Evolutionary conservation across 352 stramenopile genomes (phyloP).

Genomic region (Globisporangium okanoganense): DNA sequence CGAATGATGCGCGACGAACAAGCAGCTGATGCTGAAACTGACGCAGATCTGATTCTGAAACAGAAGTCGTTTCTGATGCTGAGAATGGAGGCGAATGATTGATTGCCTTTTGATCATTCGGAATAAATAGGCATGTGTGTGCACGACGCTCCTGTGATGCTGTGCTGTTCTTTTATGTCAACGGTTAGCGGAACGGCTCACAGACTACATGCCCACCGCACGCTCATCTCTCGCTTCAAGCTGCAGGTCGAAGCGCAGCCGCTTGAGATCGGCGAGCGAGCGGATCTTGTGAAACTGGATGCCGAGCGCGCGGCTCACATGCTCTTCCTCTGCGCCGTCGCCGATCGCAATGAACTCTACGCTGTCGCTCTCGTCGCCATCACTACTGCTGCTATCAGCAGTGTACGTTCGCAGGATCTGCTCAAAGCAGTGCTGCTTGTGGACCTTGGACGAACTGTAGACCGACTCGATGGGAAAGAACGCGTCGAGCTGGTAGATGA

Average conservation of each 20-base stretch:
- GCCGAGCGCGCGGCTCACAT: constrained; percentile 59
- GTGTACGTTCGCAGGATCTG: constrained; percentile 61
- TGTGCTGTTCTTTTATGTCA: neutral
- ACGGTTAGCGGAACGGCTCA: neutral
- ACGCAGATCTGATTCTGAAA: too few species aligned
- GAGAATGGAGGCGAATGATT: too few species aligned
- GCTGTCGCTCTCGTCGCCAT: constrained; percentile 7
- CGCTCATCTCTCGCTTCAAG: constrained; percentile 24
- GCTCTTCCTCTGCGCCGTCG: constrained; percentile 75
- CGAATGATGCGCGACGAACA: too few species aligned
- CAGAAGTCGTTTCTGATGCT: too few species aligned
- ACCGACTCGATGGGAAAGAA: constrained; percentile 75
- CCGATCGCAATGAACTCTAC: constrained; percentile 77
- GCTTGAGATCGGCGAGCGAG: constrained; percentile 56
- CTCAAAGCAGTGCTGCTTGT: constrained; percentile 78
- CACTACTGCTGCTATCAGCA: neutral
- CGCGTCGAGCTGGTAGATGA: constrained; percentile 75
- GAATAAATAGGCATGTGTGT: neutral
- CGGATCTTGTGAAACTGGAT: constrained; percentile 75
- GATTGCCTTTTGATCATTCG: too few species aligned
- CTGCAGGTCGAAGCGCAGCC: constrained; percentile 56
- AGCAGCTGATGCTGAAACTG: too few species aligned
- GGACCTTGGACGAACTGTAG: constrained; percentile 75
- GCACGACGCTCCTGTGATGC: neutral
- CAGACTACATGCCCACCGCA: neutral